Conservation (phyloP, 306 rosid species). For the Aeschynomene evenia region DNA sequence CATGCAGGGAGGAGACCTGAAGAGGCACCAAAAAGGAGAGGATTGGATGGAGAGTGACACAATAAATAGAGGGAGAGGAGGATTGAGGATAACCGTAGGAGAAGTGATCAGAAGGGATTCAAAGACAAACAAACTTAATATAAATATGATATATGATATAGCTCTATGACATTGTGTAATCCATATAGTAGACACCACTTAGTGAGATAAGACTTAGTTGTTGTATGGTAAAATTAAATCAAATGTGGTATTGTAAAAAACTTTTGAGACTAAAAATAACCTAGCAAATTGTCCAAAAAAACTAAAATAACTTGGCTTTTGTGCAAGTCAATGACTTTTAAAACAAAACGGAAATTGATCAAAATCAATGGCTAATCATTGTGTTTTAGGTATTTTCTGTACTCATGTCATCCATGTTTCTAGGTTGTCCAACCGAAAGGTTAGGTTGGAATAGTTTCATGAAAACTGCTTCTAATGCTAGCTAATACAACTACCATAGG, state of each 20-base stretch:
- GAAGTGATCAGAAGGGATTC: no score
- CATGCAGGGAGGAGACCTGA: no score
- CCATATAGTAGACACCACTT: no score
- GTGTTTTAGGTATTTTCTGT: slow-evolving; percentile 8
- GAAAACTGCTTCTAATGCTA: background rate
- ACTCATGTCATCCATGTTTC: background rate
- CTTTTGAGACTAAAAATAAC: background rate
- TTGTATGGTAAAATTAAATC: no score
- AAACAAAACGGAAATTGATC: background rate
- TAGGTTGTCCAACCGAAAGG: slow-evolving; percentile 8
- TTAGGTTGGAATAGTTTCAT: background rate
- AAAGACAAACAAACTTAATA: no score
- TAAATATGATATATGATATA: no score
- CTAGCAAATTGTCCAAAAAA: background rate
- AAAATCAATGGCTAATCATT: background rate
- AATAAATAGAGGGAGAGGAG: no score
- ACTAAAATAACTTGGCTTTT: background rate
- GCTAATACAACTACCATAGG: background rate
- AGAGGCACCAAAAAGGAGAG: no score
- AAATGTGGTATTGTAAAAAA: background rate
- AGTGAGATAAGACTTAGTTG: no score
- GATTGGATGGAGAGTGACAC: no score
- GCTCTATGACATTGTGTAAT: no score
- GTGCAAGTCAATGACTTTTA: background rate
- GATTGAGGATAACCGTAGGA: no score